phyloP scores from a whole-genome alignment of 139 green algal genomes.

The Zygnema circumcarinatum region DNA sequence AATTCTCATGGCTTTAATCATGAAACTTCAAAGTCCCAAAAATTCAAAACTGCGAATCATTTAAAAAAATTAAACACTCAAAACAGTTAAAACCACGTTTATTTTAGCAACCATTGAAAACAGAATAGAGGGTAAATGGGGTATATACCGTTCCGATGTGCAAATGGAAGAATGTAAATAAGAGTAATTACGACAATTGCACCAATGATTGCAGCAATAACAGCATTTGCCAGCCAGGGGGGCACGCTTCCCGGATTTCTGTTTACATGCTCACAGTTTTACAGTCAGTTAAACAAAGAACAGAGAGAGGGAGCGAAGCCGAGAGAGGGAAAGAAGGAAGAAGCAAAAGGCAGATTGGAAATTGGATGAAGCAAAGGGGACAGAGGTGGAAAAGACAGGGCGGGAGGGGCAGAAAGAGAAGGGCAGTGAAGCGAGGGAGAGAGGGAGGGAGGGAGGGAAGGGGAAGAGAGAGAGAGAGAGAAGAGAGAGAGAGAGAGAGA shows the following conservation, averaged over 20 bases:
- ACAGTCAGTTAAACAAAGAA: not conserved
- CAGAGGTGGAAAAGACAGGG: too few species aligned
- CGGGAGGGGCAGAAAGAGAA: too few species aligned
- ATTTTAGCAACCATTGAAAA: not conserved
- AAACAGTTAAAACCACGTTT: not conserved
- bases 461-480: too few species aligned
- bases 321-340: not conserved
- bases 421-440: not conserved
- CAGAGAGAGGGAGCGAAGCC: not conserved
- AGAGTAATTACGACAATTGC: not conserved
- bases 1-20: too few species aligned
- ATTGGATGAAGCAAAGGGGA: too few species aligned
- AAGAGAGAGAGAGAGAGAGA: too few species aligned
- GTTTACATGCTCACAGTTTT: constrained; percentile 11
- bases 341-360: not conserved
- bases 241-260: not conserved
- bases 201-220: constrained; percentile 4
- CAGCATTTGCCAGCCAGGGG: constrained; percentile 13
- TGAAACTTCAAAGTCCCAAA: not conserved
- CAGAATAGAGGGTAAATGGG: not conserved
- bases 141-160: not conserved
- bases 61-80: not conserved
- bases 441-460: too few species aligned
- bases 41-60: not conserved
- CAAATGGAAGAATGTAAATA: constrained; percentile 17